These are phyloP conservation scores for Spathaspora sp. DNA, from an alignment of 1,139 yeast species.

Conservation along the genomic window DNA sequence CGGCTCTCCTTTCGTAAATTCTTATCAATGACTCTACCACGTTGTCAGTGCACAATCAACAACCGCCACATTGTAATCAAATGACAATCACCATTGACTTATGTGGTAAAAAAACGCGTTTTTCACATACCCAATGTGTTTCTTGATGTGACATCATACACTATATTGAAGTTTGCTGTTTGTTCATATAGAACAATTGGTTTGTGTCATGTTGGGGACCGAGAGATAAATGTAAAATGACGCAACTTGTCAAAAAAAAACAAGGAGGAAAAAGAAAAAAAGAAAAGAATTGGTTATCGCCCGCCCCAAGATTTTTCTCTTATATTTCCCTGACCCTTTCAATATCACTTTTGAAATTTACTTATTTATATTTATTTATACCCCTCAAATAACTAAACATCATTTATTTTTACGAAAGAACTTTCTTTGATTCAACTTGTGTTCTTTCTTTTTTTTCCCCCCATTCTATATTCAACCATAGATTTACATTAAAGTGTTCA, in stretches of 20 bases:
- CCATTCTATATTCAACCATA: conserved; percentile 1
- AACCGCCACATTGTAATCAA: neutral
- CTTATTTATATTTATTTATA: neutral
- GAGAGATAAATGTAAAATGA: neutral
- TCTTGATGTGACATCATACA: neutral
- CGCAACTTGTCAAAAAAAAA: neutral
- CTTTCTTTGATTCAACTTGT: neutral
- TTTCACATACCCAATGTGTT: neutral
- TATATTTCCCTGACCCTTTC: neutral
- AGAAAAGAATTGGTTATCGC: neutral
- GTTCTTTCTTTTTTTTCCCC: neutral
- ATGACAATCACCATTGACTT: neutral
- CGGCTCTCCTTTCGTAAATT: neutral
- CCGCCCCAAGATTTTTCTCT: conserved; percentile 2
- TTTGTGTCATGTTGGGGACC: neutral
- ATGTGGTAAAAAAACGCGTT: neutral
- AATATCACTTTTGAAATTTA: neutral
- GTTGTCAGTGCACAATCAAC: neutral
- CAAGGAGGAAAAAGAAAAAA: no score
- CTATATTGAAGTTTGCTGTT: neutral
- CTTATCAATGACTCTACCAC: neutral
- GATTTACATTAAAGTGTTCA: neutral
- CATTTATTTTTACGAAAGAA: neutral
- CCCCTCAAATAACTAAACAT: neutral
- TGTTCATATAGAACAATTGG: neutral